Conservation (phyloP, 805 yeast species). For the Suhomyces sp. region DNA sequence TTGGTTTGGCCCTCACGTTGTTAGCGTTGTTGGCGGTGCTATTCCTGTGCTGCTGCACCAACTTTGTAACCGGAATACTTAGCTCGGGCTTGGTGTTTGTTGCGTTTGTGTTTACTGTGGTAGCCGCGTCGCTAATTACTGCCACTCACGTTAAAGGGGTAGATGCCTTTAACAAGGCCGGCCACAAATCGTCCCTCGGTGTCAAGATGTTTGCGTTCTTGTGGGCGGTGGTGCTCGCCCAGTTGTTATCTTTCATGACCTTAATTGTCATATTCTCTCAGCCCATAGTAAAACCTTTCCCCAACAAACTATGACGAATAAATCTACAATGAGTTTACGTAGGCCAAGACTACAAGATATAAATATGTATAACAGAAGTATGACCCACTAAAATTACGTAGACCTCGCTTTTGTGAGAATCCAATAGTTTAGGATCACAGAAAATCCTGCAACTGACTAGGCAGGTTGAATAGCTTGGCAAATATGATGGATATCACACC, state of each 20-base stretch:
- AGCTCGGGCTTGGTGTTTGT: slow-evolving; percentile 9
- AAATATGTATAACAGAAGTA: no score
- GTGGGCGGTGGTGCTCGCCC: slow-evolving; percentile 50
- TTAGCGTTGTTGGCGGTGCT: slow-evolving; percentile 43
- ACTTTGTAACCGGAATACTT: slow-evolving; percentile 7
- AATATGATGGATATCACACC: no score
- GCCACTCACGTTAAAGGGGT: slow-evolving; percentile 56
- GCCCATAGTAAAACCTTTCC: no score
- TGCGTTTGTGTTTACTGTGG: slow-evolving; percentile 41
- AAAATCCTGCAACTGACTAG: no score
- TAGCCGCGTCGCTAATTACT: slow-evolving; percentile 50
- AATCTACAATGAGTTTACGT: no score
- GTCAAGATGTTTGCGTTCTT: slow-evolving; percentile 53
- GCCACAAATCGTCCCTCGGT: slow-evolving; percentile 45
- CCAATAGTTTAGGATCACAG: no score
- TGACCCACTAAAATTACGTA: no score
- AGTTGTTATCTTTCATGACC: slow-evolving; percentile 15
- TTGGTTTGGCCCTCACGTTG: slow-evolving; percentile 61
- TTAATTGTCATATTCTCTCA: background rate
- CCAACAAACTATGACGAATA: no score
- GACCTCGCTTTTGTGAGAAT: no score
- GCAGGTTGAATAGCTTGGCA: no score
- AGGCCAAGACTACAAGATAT: no score
- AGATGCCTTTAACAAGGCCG: slow-evolving; percentile 42
- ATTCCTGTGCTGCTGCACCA: slow-evolving; percentile 6